Base-by-base conservation (phyloP, 495 filamentous ascomycete genomes). In the Rusavskia elegans region DNA sequence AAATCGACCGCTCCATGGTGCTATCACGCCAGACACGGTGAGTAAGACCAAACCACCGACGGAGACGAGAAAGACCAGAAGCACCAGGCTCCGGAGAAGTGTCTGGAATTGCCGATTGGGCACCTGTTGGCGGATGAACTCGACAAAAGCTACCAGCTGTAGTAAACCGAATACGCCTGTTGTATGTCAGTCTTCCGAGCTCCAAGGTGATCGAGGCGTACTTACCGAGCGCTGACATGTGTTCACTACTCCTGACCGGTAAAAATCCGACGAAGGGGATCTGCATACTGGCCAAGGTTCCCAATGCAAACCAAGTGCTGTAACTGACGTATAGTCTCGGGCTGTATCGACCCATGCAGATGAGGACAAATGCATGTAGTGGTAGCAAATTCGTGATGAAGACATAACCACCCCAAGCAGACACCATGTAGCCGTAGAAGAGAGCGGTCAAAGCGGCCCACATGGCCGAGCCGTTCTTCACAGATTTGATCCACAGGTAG, bases 381-480 rank as follows among this genome's bases (percentile, higher is more conserved):
- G 93, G 93, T 40, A 99, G 82, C 66, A 99, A 71, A 63, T 95
- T 97, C 55, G 93, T 99, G 62, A 99, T 99, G 77, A 99, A 99
- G 56, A 96, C 93, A 67, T 99, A 99, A 64, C 93, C 93, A 73
- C 93, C 93, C 93, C 93, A 99, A 35, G 93, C 92, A 50, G 89
- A 89, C 38, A 99, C 93, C 93, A 99, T 99, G 76, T 99, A 99
- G 53, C 93, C 93, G 66, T 99, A 99, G 71, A 95, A 99, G 53
- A 99, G 70, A 36, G 93, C 93, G 55, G 89, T 89, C 55, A 96
- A 72, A 16, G 86, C 89, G 49, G 87, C 92, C 90, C 90, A 99
- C 66, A 95, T 85, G 51, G 89, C 84, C 17, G 90, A 96, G 27
- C 93, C 93, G 55, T 84, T 80, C 73, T 97, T 99, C 55, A 99